A percentile compares a stretch with the other conserved stretches of the same genome.
These are phyloP conservation scores for Glonium stellatum DNA, from an alignment of 495 filamentous ascomycete genomes.

Conservation along the genomic window DNA sequence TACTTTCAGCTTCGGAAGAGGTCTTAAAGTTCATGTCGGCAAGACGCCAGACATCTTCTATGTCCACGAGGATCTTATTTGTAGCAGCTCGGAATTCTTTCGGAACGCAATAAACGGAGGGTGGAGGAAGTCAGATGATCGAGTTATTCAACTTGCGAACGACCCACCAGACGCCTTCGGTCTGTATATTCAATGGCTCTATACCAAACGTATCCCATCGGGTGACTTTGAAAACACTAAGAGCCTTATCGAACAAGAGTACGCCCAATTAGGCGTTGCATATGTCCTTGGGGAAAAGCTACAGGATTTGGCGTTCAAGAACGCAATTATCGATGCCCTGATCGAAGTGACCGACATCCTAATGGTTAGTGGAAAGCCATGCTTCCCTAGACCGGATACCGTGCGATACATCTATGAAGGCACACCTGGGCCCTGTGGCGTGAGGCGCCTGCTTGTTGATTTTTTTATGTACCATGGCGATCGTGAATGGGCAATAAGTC, in stretches of 20 bases:
- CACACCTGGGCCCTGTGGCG: neutral
- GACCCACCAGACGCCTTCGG: neutral
- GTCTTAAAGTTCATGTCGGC: conserved; percentile 2
- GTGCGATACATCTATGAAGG: neutral
- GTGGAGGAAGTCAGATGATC: conserved; percentile 3
- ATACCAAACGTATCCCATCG: conserved; percentile 1
- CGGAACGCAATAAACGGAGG: conserved; percentile 9
- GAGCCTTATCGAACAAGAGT: no score
- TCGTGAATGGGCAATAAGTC: no score
- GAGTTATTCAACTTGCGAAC: neutral
- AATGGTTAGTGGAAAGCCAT: neutral
- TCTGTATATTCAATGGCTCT: conserved; percentile 6
- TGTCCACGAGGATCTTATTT: conserved; percentile 11
- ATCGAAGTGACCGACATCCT: neutral
- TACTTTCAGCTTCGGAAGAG: no score
- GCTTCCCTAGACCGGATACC: neutral
- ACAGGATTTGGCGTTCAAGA: conserved; percentile 1
- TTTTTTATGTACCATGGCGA: no score
- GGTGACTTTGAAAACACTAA: neutral
- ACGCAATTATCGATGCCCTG: conserved; percentile 3
- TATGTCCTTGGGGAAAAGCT: conserved; percentile 15
- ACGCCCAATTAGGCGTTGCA: neutral
- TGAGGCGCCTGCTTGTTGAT: neutral
- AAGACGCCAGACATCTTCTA: neutral
- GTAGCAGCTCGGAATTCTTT: conserved; percentile 9